A percentile compares a stretch with the other conserved stretches of the same genome.
These are phyloP conservation scores for Ophiosphaerella narmari DNA, from an alignment of 2,329 filamentous ascomycete species.

Conservation along the genomic window DNA sequence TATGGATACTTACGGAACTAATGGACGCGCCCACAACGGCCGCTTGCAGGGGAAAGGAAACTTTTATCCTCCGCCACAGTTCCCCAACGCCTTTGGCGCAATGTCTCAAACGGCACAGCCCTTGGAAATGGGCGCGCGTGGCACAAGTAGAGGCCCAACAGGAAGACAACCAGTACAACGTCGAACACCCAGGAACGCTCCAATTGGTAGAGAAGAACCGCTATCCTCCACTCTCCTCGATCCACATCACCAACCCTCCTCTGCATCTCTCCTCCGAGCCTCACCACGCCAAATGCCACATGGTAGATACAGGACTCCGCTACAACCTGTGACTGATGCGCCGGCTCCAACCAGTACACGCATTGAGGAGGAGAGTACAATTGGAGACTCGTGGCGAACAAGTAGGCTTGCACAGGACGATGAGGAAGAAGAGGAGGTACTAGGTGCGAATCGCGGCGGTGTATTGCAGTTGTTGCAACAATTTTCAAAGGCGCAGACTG, in stretches of 20 bases:
- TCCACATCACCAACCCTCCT: constrained; percentile 72
- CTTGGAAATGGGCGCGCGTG: constrained; percentile 46
- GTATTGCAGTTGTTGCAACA: constrained; percentile 70
- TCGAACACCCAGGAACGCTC: constrained; percentile 27
- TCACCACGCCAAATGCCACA: constrained; percentile 54
- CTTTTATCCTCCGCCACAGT: constrained; percentile 76
- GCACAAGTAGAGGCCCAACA: constrained; percentile 31
- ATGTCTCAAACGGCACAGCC: constrained; percentile 56
- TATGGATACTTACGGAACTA: constrained; percentile 75
- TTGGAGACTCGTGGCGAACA: constrained; percentile 63
- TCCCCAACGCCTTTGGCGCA: constrained; percentile 66
- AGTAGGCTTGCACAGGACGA: constrained; percentile 50
- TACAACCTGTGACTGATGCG: constrained; percentile 27
- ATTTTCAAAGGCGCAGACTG: constrained; percentile 66
- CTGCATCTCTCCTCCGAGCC: constrained; percentile 51
- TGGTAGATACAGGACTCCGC: constrained; percentile 47
- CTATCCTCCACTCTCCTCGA: constrained; percentile 76
- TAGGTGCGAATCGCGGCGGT: constrained; percentile 55
- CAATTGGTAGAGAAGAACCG: constrained; percentile 55
- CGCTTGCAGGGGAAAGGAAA: constrained; percentile 51
- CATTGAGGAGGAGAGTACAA: constrained; percentile 60
- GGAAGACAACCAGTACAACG: constrained; percentile 30
- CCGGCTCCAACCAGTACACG: constrained; percentile 20
- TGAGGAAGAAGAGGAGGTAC: constrained; percentile 53
- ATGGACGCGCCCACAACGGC: constrained; percentile 47